Conservation (phyloP, 352 stramenopile species). For the Phytopythium montanum region DNA sequence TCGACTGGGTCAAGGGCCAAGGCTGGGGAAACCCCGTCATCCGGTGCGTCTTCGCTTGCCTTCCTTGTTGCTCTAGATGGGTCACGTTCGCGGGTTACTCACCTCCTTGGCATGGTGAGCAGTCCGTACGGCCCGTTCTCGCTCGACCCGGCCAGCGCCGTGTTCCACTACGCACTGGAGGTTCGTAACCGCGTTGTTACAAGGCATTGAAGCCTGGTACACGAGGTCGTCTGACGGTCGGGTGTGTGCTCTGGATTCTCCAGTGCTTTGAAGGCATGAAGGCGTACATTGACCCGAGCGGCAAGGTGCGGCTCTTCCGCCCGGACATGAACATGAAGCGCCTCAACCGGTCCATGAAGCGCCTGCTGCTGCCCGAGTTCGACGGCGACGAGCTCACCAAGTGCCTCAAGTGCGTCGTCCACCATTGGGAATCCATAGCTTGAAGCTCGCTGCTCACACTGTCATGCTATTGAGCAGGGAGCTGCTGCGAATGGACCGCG, state of each 20-base stretch:
- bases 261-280: conserved; percentile 97
- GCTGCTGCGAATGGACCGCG: conserved; percentile 76
- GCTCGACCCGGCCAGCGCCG: conserved; percentile 89
- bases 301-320: conserved; percentile 92
- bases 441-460: not conserved
- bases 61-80: too few species aligned
- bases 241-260: not conserved
- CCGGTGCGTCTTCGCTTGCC: conserved; percentile 17
- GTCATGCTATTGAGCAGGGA: conserved; percentile 15
- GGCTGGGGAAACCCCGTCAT: conserved; percentile 91
- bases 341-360: conserved; percentile 92
- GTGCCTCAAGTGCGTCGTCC: conserved; percentile 83
- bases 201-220: not conserved
- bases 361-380: conserved; percentile 89
- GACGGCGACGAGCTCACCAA: conserved; percentile 89
- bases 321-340: conserved; percentile 97
- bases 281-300: conserved; percentile 85
- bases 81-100: not conserved
- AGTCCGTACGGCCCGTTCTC: conserved; percentile 88
- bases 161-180: conserved; percentile 94
- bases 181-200: conserved; percentile 11
- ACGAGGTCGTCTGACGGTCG: too few species aligned
- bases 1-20: conserved; percentile 85
- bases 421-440: not conserved
- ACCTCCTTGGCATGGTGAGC: not conserved